phyloP scores from a whole-genome alignment of 2,329 filamentous ascomycete species.

The Hypocreales sp. region DNA sequence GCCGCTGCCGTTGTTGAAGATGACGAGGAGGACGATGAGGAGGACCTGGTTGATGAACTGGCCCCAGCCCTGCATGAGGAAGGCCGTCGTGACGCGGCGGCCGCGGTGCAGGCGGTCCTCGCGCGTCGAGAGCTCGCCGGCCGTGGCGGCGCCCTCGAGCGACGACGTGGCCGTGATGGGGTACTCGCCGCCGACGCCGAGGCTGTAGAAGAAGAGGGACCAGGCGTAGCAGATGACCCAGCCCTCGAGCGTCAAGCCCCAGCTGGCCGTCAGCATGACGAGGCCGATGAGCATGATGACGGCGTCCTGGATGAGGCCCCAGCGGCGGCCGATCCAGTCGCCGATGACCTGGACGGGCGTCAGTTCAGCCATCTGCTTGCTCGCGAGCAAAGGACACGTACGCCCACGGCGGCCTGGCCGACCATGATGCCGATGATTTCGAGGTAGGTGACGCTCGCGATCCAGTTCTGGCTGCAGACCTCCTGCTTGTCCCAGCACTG shows the following conservation, averaged over 20 bases:
- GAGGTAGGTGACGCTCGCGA: constrained; percentile 73
- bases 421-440: constrained; percentile 93
- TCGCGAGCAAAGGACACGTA: constrained; percentile 24
- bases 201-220: constrained; percentile 67
- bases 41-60: constrained; percentile 89
- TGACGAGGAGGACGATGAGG: constrained; percentile 71
- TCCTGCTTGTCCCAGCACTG: constrained; percentile 56
- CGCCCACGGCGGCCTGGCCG: constrained; percentile 76
- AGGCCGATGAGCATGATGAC: constrained; percentile 86
- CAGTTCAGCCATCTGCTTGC: no score
- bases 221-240: constrained; percentile 97
- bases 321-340: constrained; percentile 75
- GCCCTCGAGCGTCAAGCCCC: constrained; percentile 74
- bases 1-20: constrained; percentile 68
- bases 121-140: constrained; percentile 75
- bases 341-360: constrained; percentile 31
- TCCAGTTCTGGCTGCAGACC: constrained; percentile 66
- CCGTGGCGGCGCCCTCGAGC: constrained; percentile 79
- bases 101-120: constrained; percentile 92
- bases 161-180: constrained; percentile 93
- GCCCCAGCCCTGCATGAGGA: constrained; percentile 97
- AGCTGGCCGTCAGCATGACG: constrained; percentile 79
- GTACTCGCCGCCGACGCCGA: constrained; percentile 72
- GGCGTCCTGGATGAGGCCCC: constrained; percentile 91
- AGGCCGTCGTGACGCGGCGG: constrained; percentile 87